Percentiles rank a stretch among this genome's conserved stretches.
Conservation (phyloP, 2,329 filamentous ascomycete genomes). For the Aspergillus ibericus region DNA sequence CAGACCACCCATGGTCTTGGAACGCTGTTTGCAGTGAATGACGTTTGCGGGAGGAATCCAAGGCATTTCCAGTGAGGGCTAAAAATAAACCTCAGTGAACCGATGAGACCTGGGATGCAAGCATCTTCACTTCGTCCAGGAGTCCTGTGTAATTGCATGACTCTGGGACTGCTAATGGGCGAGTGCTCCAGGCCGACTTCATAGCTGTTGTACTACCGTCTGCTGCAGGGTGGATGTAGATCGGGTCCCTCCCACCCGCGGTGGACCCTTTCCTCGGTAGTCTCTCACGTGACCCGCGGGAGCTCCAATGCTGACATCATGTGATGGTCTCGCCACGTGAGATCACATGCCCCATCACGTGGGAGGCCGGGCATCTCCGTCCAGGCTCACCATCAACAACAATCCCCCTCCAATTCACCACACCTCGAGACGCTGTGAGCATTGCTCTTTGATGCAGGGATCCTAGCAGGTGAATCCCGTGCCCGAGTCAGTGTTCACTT, state of each 20-base stretch:
- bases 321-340: not conserved
- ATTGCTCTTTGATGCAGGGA: not conserved
- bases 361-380: not conserved
- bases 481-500: not conserved
- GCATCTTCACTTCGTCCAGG: not conserved
- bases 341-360: conserved; percentile 1
- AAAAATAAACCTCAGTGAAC: not conserved
- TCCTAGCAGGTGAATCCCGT: not conserved
- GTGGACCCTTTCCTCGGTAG: too few species aligned
- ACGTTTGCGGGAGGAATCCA: not conserved
- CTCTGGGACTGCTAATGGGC: not conserved
- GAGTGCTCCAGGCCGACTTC: not conserved
- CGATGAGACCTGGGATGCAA: not conserved
- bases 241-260: not conserved
- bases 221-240: not conserved
- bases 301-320: not conserved
- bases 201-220: not conserved
- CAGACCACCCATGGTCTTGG: not conserved
- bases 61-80: not conserved
- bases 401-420: not conserved
- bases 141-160: not conserved
- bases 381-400: not conserved
- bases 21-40: not conserved
- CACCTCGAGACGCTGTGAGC: not conserved
- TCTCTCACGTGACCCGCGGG: too few species aligned